Evolutionary conservation across 805 yeast species (phyloP).

Genomic region (Cyberlindnera xishuangbannaensis): DNA sequence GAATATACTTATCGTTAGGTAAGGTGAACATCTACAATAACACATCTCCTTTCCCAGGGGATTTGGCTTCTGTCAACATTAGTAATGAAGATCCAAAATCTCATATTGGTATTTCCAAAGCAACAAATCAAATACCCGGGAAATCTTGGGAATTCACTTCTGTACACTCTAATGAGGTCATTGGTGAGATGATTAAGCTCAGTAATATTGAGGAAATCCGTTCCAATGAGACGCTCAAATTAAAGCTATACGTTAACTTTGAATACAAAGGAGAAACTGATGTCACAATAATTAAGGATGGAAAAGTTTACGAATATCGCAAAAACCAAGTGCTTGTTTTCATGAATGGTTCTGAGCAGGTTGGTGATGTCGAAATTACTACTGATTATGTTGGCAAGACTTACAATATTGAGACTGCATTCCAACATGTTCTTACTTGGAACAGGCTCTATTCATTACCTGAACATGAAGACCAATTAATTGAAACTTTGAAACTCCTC

Average conservation of each 20-base stretch:
- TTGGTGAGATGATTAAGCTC: constrained; percentile 67
- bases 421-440: constrained; percentile 52
- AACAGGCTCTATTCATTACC: constrained; percentile 32
- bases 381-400: constrained; percentile 65
- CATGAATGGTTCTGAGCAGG: constrained; percentile 32
- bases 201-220: constrained; percentile 46
- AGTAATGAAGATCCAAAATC: constrained; percentile 49
- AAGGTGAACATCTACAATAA: constrained; percentile 31
- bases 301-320: constrained; percentile 42
- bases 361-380: constrained; percentile 42
- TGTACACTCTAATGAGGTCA: constrained; percentile 60
- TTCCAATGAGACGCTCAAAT: constrained; percentile 47
- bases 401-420: constrained; percentile 51
- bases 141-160: constrained; percentile 67
- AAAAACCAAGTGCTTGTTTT: constrained; percentile 43
- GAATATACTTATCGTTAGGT: constrained; percentile 55
- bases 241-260: constrained; percentile 61
- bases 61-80: constrained; percentile 38
- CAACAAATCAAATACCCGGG: constrained; percentile 51
- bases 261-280: constrained; percentile 53
- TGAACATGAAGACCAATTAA: constrained; percentile 39
- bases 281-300: constrained; percentile 42
- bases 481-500: constrained; percentile 42
- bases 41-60: constrained; percentile 27
- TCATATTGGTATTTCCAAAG: constrained; percentile 53